phyloP scores from a whole-genome alignment of 257 asterid species.

The Penstemon barbatus region DNA sequence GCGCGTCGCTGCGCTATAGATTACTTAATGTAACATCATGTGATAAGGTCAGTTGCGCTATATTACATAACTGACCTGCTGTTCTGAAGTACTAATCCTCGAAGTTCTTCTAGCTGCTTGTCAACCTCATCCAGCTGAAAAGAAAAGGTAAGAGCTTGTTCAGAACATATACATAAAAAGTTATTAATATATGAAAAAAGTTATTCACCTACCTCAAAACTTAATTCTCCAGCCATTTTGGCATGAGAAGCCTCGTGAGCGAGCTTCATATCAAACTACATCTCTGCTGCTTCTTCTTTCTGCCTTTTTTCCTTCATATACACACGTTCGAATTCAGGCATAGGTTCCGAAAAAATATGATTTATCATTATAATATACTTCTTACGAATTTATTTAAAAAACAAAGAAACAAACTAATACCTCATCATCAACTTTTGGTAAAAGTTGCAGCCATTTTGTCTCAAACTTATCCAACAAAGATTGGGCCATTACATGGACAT shows the following conservation, averaged over 20 bases:
- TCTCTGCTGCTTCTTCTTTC: constrained; percentile 78
- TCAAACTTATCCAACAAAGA: constrained; percentile 71
- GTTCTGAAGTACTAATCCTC: constrained; percentile 63
- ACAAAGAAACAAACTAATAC: no score
- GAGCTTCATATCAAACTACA: constrained; percentile 58
- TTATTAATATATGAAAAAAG: no score
- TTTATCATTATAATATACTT: background rate
- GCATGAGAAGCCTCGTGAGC: constrained; percentile 80
- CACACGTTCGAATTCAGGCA: constrained; percentile 20
- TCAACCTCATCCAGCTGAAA: constrained; percentile 70
- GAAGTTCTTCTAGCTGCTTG: constrained; percentile 60
- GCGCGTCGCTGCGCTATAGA: no score
- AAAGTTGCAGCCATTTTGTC: no score
- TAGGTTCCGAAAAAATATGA: background rate
- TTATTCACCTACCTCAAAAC: constrained; percentile 49
- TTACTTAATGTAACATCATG: no score
- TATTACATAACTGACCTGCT: constrained; percentile 56
- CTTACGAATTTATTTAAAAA: background rate
- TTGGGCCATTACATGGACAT: constrained; percentile 89
- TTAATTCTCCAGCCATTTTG: constrained; percentile 63
- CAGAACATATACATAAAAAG: constrained; percentile 14
- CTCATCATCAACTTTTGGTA: no score
- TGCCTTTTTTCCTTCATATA: constrained; percentile 61
- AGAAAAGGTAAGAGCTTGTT: constrained; percentile 26
- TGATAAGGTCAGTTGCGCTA: background rate